These are phyloP conservation scores for Ceratocystis cubensis DNA, from an alignment of 2,329 filamentous ascomycete genomes.

Conservation along the genomic window DNA sequence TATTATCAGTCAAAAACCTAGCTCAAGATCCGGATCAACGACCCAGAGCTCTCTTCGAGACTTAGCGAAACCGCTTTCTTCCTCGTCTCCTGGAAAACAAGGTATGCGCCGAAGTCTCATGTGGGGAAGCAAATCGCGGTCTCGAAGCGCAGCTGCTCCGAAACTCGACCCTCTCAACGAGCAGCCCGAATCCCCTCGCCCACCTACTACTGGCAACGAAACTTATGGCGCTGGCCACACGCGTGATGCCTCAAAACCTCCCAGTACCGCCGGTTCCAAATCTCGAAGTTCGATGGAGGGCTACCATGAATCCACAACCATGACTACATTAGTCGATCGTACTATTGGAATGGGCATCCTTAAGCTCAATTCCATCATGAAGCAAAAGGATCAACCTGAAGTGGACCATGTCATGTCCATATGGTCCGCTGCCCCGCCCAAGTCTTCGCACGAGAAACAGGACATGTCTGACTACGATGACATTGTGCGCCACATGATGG, in stretches of 20 bases:
- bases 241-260: conserved; percentile 29
- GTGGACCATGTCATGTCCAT: conserved; percentile 64
- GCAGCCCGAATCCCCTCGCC: conserved; percentile 33
- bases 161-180: conserved; percentile 49
- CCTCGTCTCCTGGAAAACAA: conserved; percentile 35
- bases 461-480: conserved; percentile 57
- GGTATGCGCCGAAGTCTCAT: conserved; percentile 52
- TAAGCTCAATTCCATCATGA: conserved; percentile 62
- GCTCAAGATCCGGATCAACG: conserved; percentile 40
- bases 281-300: conserved; percentile 31
- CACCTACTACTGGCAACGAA: conserved; percentile 28
- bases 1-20: conserved; percentile 35
- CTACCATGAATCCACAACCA: conserved; percentile 23
- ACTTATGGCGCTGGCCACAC: conserved; percentile 34
- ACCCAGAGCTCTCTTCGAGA: conserved; percentile 34
- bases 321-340: conserved; percentile 32
- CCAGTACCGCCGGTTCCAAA: conserved; percentile 45
- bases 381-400: conserved; percentile 54
- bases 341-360: conserved; percentile 67
- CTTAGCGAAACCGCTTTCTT: conserved; percentile 35
- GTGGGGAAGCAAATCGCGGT: conserved; percentile 49
- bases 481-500: conserved; percentile 59
- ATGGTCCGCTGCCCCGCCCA: conserved; percentile 46
- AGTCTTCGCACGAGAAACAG: conserved; percentile 41
- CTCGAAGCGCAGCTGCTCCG: conserved; percentile 33